Conservation (phyloP, 2,329 filamentous ascomycete genomes). For the Graphiopsis chlorocephala region DNA sequence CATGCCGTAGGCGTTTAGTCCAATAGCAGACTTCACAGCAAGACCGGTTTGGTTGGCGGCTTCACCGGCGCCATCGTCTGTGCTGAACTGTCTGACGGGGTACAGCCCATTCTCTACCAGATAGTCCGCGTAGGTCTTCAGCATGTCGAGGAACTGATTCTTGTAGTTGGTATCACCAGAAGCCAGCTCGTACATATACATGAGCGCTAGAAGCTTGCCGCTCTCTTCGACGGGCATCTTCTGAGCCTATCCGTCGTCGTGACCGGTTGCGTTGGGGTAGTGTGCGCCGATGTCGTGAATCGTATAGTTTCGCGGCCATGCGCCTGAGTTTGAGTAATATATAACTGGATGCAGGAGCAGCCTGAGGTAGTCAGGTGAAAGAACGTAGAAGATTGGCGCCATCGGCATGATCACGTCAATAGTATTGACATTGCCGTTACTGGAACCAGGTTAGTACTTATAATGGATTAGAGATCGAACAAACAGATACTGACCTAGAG, state of each 20-base stretch:
- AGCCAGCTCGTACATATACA: constrained; percentile 42
- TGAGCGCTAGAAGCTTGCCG: constrained; percentile 59
- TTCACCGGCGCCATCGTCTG: constrained; percentile 43
- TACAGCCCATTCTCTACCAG: constrained; percentile 40
- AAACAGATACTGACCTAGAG: constrained; percentile 30
- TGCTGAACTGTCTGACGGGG: constrained; percentile 41
- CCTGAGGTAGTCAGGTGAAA: constrained; percentile 44
- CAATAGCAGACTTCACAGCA: constrained; percentile 48
- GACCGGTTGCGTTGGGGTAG: constrained; percentile 65
- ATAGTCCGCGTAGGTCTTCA: constrained; percentile 43
- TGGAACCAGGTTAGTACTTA: constrained; percentile 30
- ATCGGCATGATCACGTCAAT: constrained; percentile 34
- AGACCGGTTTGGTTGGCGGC: constrained; percentile 47
- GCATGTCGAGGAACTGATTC: constrained; percentile 34
- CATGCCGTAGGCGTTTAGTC: constrained; percentile 44
- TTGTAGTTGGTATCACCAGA: constrained; percentile 41
- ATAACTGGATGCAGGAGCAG: constrained; percentile 46
- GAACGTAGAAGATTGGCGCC: constrained; percentile 36
- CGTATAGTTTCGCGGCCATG: constrained; percentile 50
- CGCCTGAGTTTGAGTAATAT: constrained; percentile 48
- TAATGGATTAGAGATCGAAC: neutral
- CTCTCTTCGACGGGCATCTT: constrained; percentile 59
- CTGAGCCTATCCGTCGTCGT: constrained; percentile 43
- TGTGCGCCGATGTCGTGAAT: constrained; percentile 70
- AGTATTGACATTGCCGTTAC: constrained; percentile 34